Evolutionary conservation across 2,329 filamentous ascomycete species (phyloP), one percentile per base, ranked within the genome.

Genomic region (Sphaerulina musiva): DNA sequence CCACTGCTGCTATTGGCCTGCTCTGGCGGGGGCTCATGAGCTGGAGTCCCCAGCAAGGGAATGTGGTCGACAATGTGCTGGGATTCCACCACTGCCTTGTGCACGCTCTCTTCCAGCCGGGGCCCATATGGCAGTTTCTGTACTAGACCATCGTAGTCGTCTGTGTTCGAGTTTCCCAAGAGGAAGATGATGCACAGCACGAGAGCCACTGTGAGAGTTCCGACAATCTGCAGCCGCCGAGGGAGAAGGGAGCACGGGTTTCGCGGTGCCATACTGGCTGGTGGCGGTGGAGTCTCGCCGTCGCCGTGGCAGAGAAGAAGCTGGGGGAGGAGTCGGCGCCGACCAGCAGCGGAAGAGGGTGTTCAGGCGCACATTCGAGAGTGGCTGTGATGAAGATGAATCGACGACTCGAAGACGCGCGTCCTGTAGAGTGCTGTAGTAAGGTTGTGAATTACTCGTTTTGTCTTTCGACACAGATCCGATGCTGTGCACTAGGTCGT

Each of bases 1-100:
- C 85, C 86, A 67, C 81, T 84, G 4, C 86, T 87, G 67, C 88
- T 91, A 69, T 92, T 89, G 59, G 83, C 81, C 69, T 91, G 86
- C 50, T 84, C 79, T 2, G 85, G 81, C 2, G 85, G 83, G 14
- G 87, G 86, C 57, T 83, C 80, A 69, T 95, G 89, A 9, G 83
- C 79, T 17, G 83, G 80, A 40, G 81, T 80, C 40, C 80, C 79
- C 69, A 92, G 91, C 0, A 52, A 41, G 84, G 86, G 62, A 31
- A 64, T 63, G 23, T 66, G 68, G 44, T 68, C 58, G 38, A 68
- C 62, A n/a, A 73, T 61, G 67, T 71, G 65, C 68, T 74, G 62
- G 65, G 72, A 62, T 41, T 71, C 61, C 48, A 63, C 49, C 14
- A 65, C 57, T 6, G 72, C 59, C 67, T 69, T 64, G 67, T 73